Conservation (phyloP, 768 basidiomycete genomes). For the Russula griseocarnosa region DNA sequence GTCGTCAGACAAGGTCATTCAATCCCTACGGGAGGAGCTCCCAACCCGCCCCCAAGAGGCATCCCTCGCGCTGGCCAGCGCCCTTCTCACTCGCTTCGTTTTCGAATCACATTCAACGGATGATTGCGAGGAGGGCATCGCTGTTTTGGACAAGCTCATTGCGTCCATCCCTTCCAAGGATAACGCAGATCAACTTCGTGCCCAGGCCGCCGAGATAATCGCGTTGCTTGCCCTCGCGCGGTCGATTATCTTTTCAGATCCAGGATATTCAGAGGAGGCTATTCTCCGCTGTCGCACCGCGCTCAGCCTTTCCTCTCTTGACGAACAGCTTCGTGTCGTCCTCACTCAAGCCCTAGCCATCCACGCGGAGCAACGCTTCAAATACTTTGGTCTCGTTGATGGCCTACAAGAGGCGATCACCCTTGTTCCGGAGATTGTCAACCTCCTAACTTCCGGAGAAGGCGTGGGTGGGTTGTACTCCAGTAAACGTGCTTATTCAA, state of each 20-base stretch:
- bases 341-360: not conserved
- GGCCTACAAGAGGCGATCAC: not conserved
- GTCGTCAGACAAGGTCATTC: not conserved
- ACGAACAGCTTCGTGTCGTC: not conserved
- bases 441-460: not conserved
- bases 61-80: not conserved
- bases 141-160: not conserved
- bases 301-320: not conserved
- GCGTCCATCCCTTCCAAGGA: not conserved
- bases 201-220: not conserved
- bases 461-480: not conserved
- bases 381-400: not conserved
- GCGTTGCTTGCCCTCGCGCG: not conserved
- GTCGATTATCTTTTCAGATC: not conserved
- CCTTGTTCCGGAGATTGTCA: not conserved
- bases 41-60: not conserved
- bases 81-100: conserved; percentile 1
- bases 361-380: conserved; percentile 1
- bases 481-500: not conserved
- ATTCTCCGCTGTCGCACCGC: not conserved
- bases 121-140: conserved; percentile 10
- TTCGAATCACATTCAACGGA: conserved; percentile 1
- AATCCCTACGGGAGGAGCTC: conserved; percentile 1
- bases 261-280: conserved; percentile 1
- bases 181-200: not conserved